A percentile compares a stretch with the other conserved stretches of the same genome.
Conservation (phyloP, 257 asterid genomes). For the Lithospermum erythrorhizon region DNA sequence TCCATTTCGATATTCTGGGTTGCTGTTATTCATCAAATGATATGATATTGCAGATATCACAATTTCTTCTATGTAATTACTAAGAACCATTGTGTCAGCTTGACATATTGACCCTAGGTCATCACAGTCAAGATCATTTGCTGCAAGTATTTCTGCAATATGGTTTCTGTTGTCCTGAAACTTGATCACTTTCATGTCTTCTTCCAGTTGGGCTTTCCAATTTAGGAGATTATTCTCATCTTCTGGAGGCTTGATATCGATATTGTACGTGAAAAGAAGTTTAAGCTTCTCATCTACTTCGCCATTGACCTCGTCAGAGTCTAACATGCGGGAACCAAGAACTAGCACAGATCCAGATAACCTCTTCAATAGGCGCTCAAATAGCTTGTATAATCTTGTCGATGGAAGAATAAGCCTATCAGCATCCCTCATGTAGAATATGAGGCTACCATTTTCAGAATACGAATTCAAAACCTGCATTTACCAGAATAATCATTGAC, state of each 20-base stretch:
- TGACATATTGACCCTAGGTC: conserved; percentile 76
- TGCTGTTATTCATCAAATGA: conserved; percentile 62
- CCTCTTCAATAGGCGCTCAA: conserved; percentile 63
- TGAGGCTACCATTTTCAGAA: conserved; percentile 48
- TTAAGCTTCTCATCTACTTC: conserved; percentile 54
- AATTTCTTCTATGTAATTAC: conserved; percentile 73
- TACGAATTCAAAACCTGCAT: conserved; percentile 68
- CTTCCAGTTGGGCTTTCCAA: conserved; percentile 92
- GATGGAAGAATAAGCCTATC: conserved; percentile 59
- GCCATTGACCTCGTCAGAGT: conserved; percentile 41
- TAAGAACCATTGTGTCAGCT: conserved; percentile 52
- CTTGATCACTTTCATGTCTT: conserved; percentile 71
- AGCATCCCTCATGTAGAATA: conserved; percentile 81
- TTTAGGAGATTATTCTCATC: conserved; percentile 59
- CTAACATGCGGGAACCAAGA: conserved; percentile 79
- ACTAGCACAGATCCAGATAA: conserved; percentile 73
- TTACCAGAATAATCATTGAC: background rate
- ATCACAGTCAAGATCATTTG: conserved; percentile 84
- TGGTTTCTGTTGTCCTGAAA: conserved; percentile 81
- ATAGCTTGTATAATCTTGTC: conserved; percentile 47
- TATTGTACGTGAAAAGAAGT: conserved; percentile 67
- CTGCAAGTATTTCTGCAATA: conserved; percentile 85
- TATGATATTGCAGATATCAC: conserved; percentile 76
- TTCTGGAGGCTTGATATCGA: conserved; percentile 77
- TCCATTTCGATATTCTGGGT: conserved; percentile 88